These are phyloP conservation scores for Chlorella sp. DNA, from an alignment of 139 green algal genomes.

Conservation along the genomic window DNA sequence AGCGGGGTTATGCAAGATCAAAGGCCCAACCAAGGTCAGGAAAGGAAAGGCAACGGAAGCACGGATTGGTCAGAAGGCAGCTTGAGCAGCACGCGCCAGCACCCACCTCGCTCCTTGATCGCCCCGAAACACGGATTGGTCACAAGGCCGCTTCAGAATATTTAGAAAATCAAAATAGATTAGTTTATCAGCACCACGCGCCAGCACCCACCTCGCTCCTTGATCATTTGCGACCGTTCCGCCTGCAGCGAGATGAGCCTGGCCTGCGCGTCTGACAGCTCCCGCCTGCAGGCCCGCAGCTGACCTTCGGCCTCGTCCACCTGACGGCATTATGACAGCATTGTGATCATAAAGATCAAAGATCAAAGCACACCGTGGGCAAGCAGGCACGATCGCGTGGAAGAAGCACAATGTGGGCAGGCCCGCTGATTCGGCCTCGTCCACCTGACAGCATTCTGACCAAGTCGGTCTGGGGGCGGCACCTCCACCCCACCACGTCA, in stretches of 20 bases:
- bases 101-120: neutral
- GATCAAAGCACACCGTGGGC: too few relatives aligned
- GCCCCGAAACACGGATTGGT: too few relatives aligned
- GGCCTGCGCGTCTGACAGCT: neutral
- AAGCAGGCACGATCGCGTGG: neutral
- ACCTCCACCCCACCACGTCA: neutral
- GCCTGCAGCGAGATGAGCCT: neutral
- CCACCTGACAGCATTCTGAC: neutral
- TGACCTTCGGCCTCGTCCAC: neutral
- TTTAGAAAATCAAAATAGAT: neutral
- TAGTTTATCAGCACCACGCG: neutral
- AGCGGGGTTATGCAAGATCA: too few relatives aligned
- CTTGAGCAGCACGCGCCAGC: neutral
- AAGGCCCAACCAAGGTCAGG: too few relatives aligned
- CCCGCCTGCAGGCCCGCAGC: neutral
- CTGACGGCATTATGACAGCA: neutral
- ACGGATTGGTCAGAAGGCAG: neutral
- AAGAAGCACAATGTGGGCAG: neutral
- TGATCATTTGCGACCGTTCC: neutral
- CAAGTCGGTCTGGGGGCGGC: too few relatives aligned
- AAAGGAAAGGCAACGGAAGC: too few relatives aligned
- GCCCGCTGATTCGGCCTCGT: neutral
- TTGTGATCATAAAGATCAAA: too few relatives aligned
- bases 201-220: neutral
- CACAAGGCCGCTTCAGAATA: too few relatives aligned